Evolutionary conservation across 2,329 filamentous ascomycete genomes (phyloP).

Genomic region (Helotiales sp.): DNA sequence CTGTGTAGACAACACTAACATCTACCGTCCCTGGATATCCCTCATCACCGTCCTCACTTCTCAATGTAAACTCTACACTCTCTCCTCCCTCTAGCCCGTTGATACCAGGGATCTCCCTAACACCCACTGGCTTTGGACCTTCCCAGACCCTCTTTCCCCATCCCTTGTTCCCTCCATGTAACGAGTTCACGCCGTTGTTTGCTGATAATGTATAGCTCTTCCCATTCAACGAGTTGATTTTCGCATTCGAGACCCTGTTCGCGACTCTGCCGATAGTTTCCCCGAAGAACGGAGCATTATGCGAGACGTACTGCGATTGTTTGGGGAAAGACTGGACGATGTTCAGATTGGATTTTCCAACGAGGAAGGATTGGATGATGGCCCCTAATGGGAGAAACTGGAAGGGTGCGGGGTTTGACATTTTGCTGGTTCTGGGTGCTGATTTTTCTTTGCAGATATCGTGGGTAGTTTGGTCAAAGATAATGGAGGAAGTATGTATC

Average conservation of each 20-base stretch:
- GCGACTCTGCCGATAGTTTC: slow-evolving; percentile 86
- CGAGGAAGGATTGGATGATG: slow-evolving; percentile 77
- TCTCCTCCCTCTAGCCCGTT: slow-evolving; percentile 62
- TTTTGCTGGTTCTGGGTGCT: neutral
- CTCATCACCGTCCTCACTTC: slow-evolving; percentile 80
- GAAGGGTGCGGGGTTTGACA: slow-evolving; percentile 40
- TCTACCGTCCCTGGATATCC: slow-evolving; percentile 87
- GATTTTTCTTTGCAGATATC: neutral
- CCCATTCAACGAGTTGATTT: slow-evolving; percentile 71
- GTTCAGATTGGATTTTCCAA: slow-evolving; percentile 84
- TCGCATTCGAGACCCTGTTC: slow-evolving; percentile 76
- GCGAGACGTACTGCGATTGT: slow-evolving; percentile 69
- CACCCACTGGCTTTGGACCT: slow-evolving; percentile 64
- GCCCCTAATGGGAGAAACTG: slow-evolving; percentile 74
- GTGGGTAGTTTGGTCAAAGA: neutral
- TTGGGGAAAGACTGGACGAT: slow-evolving; percentile 86
- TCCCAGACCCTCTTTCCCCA: slow-evolving; percentile 82
- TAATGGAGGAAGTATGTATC: neutral
- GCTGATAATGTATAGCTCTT: slow-evolving; percentile 67
- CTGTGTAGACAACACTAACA: slow-evolving; percentile 74
- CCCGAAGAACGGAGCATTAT: slow-evolving; percentile 83
- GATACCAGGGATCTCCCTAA: slow-evolving; percentile 48
- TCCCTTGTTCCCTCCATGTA: slow-evolving; percentile 71
- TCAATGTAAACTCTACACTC: slow-evolving; percentile 63
- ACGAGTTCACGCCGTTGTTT: slow-evolving; percentile 76